These are phyloP conservation scores for Microdochium paspali DNA, from an alignment of 2,329 filamentous ascomycete genomes.

Conservation along the genomic window DNA sequence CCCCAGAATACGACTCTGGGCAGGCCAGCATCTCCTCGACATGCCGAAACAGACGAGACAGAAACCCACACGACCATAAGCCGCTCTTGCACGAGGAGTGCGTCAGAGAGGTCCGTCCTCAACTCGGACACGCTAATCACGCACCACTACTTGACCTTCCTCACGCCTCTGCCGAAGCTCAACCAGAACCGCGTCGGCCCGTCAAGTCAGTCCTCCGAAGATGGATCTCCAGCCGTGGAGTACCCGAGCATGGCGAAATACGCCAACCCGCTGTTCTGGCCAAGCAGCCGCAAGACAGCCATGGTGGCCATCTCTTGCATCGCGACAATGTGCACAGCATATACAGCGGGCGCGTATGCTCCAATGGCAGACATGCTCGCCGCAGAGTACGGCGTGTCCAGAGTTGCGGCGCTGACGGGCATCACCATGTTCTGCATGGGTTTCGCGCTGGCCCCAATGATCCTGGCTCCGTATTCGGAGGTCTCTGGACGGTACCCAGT, in stretches of 20 bases:
- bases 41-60: not conserved
- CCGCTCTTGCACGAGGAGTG: not conserved
- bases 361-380: conserved; percentile 59
- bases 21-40: not conserved
- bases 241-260: conserved; percentile 57
- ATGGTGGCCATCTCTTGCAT: conserved; percentile 66
- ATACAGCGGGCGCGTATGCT: conserved; percentile 72
- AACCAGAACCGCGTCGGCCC: conserved; percentile 11
- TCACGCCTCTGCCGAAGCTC: conserved; percentile 44
- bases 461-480: conserved; percentile 79
- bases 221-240: not conserved
- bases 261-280: conserved; percentile 66
- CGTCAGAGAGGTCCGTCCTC: not conserved
- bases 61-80: no score
- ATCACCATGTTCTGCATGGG: conserved; percentile 77
- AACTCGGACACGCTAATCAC: conserved; percentile 25
- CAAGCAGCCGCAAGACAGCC: conserved; percentile 55
- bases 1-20: not conserved
- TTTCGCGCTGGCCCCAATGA: conserved; percentile 76
- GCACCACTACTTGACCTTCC: conserved; percentile 52
- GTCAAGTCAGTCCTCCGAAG: not conserved
- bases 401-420: conserved; percentile 59
- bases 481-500: conserved; percentile 80
- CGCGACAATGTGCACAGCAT: conserved; percentile 70
- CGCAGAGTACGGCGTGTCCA: conserved; percentile 53